A percentile compares a stretch with the other conserved stretches of the same genome.
These are phyloP conservation scores for Monilinia fructigena DNA, from an alignment of 2,329 filamentous ascomycete species.

Conservation along the genomic window DNA sequence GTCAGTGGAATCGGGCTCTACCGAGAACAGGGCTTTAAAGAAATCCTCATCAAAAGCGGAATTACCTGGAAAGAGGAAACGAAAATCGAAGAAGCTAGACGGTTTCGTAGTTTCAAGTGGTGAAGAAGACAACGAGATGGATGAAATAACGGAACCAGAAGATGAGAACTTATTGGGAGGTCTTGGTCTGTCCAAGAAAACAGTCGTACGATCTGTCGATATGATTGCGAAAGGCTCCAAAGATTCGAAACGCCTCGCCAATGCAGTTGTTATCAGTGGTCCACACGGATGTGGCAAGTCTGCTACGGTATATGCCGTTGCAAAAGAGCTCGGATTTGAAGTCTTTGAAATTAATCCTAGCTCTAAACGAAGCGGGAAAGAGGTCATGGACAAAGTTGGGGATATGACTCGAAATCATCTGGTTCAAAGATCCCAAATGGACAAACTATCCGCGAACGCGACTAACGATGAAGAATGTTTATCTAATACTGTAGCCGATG, in stretches of 20 bases:
- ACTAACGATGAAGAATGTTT: conserved; percentile 41
- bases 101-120: conserved; percentile 78
- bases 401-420: conserved; percentile 97
- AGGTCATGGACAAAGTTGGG: conserved; percentile 86
- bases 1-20: conserved; percentile 64
- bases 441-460: conserved; percentile 34
- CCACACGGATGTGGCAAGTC: conserved; percentile 91
- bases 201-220: conserved; percentile 52
- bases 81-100: conserved; percentile 66
- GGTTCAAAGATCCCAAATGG: conserved; percentile 57
- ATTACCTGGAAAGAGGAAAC: conserved; percentile 60
- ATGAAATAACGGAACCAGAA: conserved; percentile 65
- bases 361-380: conserved; percentile 79
- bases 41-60: conserved; percentile 38
- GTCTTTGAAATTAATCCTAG: conserved; percentile 92
- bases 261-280: conserved; percentile 84
- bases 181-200: conserved; percentile 48
- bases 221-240: conserved; percentile 42
- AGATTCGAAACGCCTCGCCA: conserved; percentile 55
- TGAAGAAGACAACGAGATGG: conserved; percentile 69
- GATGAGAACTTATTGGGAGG: conserved; percentile 43
- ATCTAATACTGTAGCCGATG: conserved; percentile 51
- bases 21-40: conserved; percentile 31
- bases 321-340: conserved; percentile 87
- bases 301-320: conserved; percentile 85